Conservation (phyloP, 441 rosid species). For the Sinapis alba region DNA sequence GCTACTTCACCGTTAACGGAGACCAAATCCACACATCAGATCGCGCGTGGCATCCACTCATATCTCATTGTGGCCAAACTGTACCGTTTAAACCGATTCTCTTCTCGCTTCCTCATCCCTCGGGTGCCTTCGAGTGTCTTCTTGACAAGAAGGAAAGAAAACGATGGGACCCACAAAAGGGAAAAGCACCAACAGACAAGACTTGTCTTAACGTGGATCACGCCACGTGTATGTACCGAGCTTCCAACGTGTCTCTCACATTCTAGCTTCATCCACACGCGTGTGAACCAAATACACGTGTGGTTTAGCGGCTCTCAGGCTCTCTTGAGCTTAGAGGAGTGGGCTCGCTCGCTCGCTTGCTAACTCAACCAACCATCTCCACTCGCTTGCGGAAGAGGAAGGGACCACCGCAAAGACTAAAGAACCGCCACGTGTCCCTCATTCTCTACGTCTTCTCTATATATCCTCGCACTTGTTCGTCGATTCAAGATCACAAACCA, state of each 20-base stretch:
- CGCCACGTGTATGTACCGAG: constrained; percentile 30
- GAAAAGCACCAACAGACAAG: constrained; percentile 9
- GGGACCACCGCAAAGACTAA: not conserved
- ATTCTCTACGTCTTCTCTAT: constrained; percentile 20
- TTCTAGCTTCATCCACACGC: constrained; percentile 11
- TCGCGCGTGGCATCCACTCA: constrained; percentile 12
- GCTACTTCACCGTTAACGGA: constrained; percentile 13
- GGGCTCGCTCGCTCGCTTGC: constrained; percentile 29
- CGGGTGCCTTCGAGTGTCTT: constrained; percentile 30
- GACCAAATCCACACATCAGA: not conserved
- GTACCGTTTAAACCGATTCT: not conserved
- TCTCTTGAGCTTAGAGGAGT: not conserved
- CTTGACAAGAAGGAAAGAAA: not conserved
- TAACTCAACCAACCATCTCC: constrained; percentile 7
- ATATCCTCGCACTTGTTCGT: constrained; percentile 14
- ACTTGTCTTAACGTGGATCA: not conserved
- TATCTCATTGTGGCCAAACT: not conserved
- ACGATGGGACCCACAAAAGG: not conserved
- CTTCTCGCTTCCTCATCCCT: constrained; percentile 18
- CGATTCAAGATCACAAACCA: constrained; percentile 24
- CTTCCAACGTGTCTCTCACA: constrained; percentile 33
- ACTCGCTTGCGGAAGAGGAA: not conserved
- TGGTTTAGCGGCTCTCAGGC: constrained; percentile 19
- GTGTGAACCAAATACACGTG: constrained; percentile 19
- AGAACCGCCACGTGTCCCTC: constrained; percentile 29